Evolutionary conservation across 1,284 basidiomycete species (phyloP), one percentile per base, ranked within the genome.

Genomic region (Porogramme epimiltina): DNA sequence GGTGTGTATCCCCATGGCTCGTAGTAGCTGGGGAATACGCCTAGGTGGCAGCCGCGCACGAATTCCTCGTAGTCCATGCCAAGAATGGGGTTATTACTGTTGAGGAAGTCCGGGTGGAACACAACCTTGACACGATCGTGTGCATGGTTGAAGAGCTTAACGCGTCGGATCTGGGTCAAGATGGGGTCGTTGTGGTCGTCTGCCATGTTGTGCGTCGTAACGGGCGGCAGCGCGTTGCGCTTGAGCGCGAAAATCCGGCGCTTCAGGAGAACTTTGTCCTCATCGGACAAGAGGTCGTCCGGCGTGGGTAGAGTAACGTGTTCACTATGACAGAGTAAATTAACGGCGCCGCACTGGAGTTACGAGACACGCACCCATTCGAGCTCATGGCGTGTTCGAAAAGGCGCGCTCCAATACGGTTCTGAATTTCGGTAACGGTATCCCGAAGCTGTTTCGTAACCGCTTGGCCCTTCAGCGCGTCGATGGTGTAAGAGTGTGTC

Each of bases 1-100:
- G 90, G 90, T 0, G 89, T 91, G 60, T 92, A 93, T 0, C 92
- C 93, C 93, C 93, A 95, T 3, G 93, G 94, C 71, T 95, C 93
- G 59, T 92, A 92, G 65, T 98, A 99, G 62, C 91, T 94, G 2
- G 96, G 95, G 83, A 99, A 98, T 34, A 98, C 95, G 55, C 96
- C 96, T 54, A 99, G 75, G 77, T 98, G 96, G 69, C 96, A 98
- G 3, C 96, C 96, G 60, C 96, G 80, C 15, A 98, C 96, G 68
- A 99, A 99, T 75, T 99, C 96, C 71, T 99, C 96, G 69, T 99
- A 99, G 70, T 99, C 96, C 56, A 99, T 79, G 2, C 95, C 95
- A 20, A 99, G 76, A 52, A 98, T 97, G 0, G 96, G 96, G 75
- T 98, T 98, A 75, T 95, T 98, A 53, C 93, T 88, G 74, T 96